Base-by-base conservation (phyloP, 805 yeast species). In the Candida maltosa region DNA sequence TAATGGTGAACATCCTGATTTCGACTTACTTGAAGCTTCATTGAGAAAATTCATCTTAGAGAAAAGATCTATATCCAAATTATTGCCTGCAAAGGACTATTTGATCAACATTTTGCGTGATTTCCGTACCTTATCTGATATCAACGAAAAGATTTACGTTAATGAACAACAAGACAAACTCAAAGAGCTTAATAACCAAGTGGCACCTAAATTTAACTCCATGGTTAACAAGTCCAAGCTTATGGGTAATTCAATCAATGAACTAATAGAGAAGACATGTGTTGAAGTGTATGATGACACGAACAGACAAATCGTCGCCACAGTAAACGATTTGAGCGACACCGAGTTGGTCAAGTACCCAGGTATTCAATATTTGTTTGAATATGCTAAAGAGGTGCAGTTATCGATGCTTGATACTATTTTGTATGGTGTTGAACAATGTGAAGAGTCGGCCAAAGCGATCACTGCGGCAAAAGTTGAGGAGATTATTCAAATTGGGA, bases 31-130 rank as follows among this genome's bases (percentile, higher is more conserved):
- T 37, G 97, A 93, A 50, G 83, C 86, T 6, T 80, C 95, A 2
- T 66, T 93, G 38, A 74, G 97, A 35, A 80, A 80, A 45, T 93
- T 93, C 56, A 80, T 93, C 4, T 69, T 93, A 16, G 95, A 91
- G 46, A 93, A 89, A 49, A 75, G 98, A 49, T 79, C 96, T 0
- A 58, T 84, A 8, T 88, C 97, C 0, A 93, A 93, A 54, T 66
- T 93, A 10, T 73, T 87, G 23, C 99, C 99, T 0, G 97, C 96
- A 0, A 87, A 88, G 52, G 89, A 82, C n/a, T 93, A 84, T 48
- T 61, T 91, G 19, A 41, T 70, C 14, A 91, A 88, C 48, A 52
- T 89, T 9, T 70, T 85, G 27, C 56, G 57, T 16, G 99, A 93
- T 50, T 51, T 91, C 26, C 63, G 65, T 32, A 59, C 63, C 1